Evolutionary conservation across 1,284 basidiomycete genomes (phyloP).

Genomic region (Baeospora myosura): DNA sequence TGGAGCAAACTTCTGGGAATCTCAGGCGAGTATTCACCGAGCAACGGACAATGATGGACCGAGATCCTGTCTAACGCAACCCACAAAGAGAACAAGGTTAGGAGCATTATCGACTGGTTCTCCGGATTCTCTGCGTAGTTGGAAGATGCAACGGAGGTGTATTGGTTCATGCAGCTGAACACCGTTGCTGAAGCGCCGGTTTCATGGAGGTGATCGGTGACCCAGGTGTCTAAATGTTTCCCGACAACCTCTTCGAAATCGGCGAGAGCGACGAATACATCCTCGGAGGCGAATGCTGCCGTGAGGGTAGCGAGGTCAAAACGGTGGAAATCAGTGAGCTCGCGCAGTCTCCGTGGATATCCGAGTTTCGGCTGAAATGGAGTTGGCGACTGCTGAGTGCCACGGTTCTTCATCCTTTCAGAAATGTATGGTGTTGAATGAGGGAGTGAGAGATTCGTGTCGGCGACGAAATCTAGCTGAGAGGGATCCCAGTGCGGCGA

Average conservation of each 20-base stretch:
- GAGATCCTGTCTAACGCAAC: slow-evolving; percentile 30
- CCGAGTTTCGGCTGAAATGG: slow-evolving; percentile 11
- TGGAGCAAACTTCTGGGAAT: slow-evolving; percentile 29
- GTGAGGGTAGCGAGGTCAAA: slow-evolving; percentile 5
- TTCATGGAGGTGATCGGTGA: slow-evolving; percentile 13
- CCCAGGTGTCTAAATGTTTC: slow-evolving; percentile 24
- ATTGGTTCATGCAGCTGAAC: slow-evolving; percentile 20
- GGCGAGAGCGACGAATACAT: slow-evolving; percentile 18
- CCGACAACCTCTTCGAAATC: slow-evolving; percentile 30
- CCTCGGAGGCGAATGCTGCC: background rate
- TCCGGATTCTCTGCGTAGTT: slow-evolving; percentile 32
- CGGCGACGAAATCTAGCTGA: slow-evolving; percentile 18
- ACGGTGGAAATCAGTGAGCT: slow-evolving; percentile 5
- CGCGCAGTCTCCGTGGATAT: no score
- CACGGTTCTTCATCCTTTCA: slow-evolving; percentile 7
- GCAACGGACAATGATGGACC: slow-evolving; percentile 24
- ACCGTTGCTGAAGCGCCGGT: slow-evolving; percentile 11
- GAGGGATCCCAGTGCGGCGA: slow-evolving; percentile 22
- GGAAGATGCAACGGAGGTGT: slow-evolving; percentile 19
- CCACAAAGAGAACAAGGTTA: slow-evolving; percentile 11
- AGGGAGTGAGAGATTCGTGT: slow-evolving; percentile 24
- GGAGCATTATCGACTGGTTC: slow-evolving; percentile 32
- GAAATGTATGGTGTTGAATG: slow-evolving; percentile 21
- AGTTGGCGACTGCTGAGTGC: background rate
- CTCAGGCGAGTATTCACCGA: slow-evolving; percentile 39